Percentiles rank a stretch among this genome's conserved stretches.
phyloP scores from a whole-genome alignment of 2,329 filamentous ascomycete species.

The Penicillium vulpinum region DNA sequence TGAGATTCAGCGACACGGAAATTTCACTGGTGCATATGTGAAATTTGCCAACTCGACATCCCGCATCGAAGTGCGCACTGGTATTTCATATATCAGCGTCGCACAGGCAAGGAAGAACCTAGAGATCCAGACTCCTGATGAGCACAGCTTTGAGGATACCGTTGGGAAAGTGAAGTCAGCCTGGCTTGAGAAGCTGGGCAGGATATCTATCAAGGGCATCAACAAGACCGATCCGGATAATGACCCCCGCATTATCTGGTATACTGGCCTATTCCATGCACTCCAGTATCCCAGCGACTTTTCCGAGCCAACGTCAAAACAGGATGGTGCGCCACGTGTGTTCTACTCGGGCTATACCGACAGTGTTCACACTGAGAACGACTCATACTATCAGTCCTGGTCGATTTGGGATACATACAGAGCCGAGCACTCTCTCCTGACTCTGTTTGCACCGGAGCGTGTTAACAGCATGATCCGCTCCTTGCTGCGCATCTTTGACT shows the following conservation, averaged over 20 bases:
- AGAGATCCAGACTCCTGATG: slow-evolving; percentile 45
- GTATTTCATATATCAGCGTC: slow-evolving; percentile 50
- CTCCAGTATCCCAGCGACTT: slow-evolving; percentile 53
- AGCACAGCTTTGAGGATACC: slow-evolving; percentile 39
- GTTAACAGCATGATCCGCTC: slow-evolving; percentile 52
- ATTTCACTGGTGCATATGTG: slow-evolving; percentile 45
- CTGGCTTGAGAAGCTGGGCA: slow-evolving; percentile 50
- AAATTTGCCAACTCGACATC: slow-evolving; percentile 33
- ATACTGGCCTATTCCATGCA: slow-evolving; percentile 50
- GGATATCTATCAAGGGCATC: slow-evolving; percentile 46
- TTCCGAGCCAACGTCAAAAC: slow-evolving; percentile 43
- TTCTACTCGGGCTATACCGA: slow-evolving; percentile 54
- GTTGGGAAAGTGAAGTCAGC: slow-evolving; percentile 44
- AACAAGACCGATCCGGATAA: slow-evolving; percentile 45
- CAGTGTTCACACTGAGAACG: slow-evolving; percentile 42
- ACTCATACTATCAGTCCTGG: slow-evolving; percentile 54
- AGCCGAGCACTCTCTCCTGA: slow-evolving; percentile 50
- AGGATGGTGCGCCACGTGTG: slow-evolving; percentile 19
- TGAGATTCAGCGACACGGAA: slow-evolving; percentile 30
- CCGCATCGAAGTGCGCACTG: slow-evolving; percentile 49
- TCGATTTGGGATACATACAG: slow-evolving; percentile 54
- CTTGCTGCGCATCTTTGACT: slow-evolving; percentile 49
- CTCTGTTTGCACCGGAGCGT: slow-evolving; percentile 49
- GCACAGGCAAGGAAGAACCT: slow-evolving; percentile 50
- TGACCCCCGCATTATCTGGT: slow-evolving; percentile 49